phyloP scores from a whole-genome alignment of 495 filamentous ascomycete genomes.

The Penicillium alfredii region DNA sequence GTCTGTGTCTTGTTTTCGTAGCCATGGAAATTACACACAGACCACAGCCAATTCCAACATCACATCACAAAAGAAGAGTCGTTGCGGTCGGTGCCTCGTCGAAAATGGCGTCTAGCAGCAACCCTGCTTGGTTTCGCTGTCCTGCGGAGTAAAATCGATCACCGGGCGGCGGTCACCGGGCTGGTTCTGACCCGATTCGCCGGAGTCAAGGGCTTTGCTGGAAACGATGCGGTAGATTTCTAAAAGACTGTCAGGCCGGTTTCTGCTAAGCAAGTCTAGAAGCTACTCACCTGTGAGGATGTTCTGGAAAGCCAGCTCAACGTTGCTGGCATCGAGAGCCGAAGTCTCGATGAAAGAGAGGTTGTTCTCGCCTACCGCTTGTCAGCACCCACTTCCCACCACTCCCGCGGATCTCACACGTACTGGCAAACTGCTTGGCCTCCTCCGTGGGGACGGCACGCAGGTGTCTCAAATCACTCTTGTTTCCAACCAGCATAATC shows the following conservation, averaged over 20 bases:
- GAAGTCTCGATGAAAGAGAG: conserved; percentile 87
- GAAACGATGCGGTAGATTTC: conserved; percentile 99
- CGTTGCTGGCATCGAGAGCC: conserved; percentile 96
- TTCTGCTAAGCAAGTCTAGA: background rate
- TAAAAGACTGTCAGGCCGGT: conserved; percentile 27
- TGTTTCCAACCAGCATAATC: conserved; percentile 99
- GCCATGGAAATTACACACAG: conserved; percentile 36
- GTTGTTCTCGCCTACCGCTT: conserved; percentile 25
- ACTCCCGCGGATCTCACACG: conserved; percentile 22
- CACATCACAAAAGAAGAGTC: conserved; percentile 40
- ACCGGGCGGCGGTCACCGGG: conserved; percentile 64
- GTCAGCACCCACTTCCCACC: conserved; percentile 3
- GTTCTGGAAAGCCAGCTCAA: conserved; percentile 99
- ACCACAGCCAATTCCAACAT: conserved; percentile 39
- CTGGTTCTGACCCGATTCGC: conserved; percentile 67
- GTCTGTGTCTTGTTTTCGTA: conserved; percentile 37
- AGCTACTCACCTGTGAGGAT: conserved; percentile 81
- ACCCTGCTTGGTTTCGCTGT: conserved; percentile 70
- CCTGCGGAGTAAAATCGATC: conserved; percentile 74
- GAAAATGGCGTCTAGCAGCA: conserved; percentile 68
- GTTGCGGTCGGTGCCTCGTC: conserved; percentile 29
- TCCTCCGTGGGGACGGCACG: conserved; percentile 97
- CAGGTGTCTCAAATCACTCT: conserved; percentile 99
- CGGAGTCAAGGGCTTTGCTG: conserved; percentile 87
- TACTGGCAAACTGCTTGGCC: conserved; percentile 97